A percentile compares a stretch with the other conserved stretches of the same genome.
Conservation (phyloP, 345 rosid genomes). For the Laguncularia racemosa region DNA sequence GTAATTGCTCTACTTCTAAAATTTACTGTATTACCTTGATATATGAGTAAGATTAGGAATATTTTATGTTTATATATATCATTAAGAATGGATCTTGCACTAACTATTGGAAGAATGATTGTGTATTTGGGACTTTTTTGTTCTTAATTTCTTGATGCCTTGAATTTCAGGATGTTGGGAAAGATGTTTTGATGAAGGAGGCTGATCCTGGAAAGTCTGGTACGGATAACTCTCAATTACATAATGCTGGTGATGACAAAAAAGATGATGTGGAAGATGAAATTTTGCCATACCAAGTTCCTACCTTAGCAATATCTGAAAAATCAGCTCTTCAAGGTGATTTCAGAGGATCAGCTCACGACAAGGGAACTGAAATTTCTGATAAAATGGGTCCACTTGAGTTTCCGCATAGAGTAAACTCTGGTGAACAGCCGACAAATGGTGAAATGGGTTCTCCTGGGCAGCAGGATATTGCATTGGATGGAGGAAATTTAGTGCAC, state of each 20-base stretch:
- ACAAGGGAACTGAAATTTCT: slow-evolving; percentile 28
- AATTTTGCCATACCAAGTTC: slow-evolving; percentile 70
- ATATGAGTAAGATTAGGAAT: not conserved
- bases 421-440: slow-evolving; percentile 36
- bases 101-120: not conserved
- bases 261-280: slow-evolving; percentile 49
- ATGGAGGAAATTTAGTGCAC: slow-evolving; percentile 32
- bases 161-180: slow-evolving; percentile 39
- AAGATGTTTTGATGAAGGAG: slow-evolving; percentile 29
- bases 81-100: not conserved
- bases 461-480: slow-evolving; percentile 27
- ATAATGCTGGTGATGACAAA: slow-evolving; percentile 38
- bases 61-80: not conserved
- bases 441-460: slow-evolving; percentile 44
- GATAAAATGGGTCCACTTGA: slow-evolving; percentile 30
- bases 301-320: slow-evolving; percentile 61
- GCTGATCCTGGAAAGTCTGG: slow-evolving; percentile 33
- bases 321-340: slow-evolving; percentile 35
- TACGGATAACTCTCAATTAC: slow-evolving; percentile 32
- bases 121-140: not conserved
- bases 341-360: slow-evolving; percentile 25
- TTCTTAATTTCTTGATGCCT: slow-evolving; percentile 6
- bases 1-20: slow-evolving; percentile 21
- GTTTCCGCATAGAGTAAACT: slow-evolving; percentile 18
- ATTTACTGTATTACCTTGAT: slow-evolving; percentile 1